Base-by-base conservation (phyloP, 1,139 yeast genomes). In the Blastobotrys serpentis region DNA sequence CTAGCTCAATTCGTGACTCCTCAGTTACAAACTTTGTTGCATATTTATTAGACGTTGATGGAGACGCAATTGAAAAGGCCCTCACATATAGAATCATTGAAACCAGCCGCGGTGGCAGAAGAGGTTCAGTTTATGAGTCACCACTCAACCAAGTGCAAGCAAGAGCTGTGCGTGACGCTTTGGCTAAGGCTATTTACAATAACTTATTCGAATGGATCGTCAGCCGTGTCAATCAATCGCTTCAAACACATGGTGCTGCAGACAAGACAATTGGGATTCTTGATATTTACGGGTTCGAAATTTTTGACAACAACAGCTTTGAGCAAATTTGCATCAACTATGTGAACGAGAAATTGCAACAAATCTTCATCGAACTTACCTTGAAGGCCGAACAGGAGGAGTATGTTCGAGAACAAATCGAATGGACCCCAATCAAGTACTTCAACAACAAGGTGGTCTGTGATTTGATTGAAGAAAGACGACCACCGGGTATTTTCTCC, bases 281-380 rank as follows among this genome's bases (percentile, higher is more conserved):
- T 63, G 99, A 94, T 79, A 94, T 94, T 58, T 94, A 94, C 65
- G 99, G 99, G 6, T 94, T 94, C 71, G 99, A 94, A 68, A 92
- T 94, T 64, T 94, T 94, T 64, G 98, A 92, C 49, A 92, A 87
- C 62, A 92, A 92, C 72, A 88, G 96, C 2, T 92, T 94, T 68
- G 98, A 94, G 67, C 99, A 92, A 69, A 77, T 92, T 57, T 92
- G 98, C 72, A 92, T 92, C 73, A 92, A 92, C 69, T 92, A 92
- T 61, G 98, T 92, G 56, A 92, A 92, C 68, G 99, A 92, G 69
- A 92, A 92, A 70, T 77, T 92, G 60, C 99, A 92, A 71, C 99
- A 92, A 67, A 92, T 92, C 63, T 92, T 92, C 63, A 94, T 92
- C 65, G 96, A 92, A 67, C 77, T 92, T 64, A 94, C 98, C 1